Base-by-base conservation (phyloP, 257 asterid genomes). In the Fraxinus quadrangulata region DNA sequence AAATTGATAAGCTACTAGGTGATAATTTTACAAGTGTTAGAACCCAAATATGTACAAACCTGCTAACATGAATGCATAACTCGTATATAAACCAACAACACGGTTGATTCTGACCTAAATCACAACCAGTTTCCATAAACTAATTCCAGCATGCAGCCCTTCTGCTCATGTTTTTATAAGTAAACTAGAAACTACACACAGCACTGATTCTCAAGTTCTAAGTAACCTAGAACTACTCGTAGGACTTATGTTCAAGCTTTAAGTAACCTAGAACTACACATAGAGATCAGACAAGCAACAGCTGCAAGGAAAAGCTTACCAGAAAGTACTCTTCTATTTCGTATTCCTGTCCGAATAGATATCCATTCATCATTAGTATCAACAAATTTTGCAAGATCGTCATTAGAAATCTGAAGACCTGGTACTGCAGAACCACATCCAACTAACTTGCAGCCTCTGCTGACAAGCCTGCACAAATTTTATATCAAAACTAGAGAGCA, bases 281-380 rank as follows among this genome's bases (percentile, higher is more conserved):
- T 10, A 11, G 69, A 26, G n/a, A 24, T n/a, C 34, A 63, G 21
- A 78, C 21, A 40, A 78, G 72, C 39, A 59, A n/a, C 24, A 13
- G n/a, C 42, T 34, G 42, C 67, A 39, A 56, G 24, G 77, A 70
- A 31, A 75, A 21, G 67, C 78, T 71, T 45, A 86, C 91, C 89
- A 26, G 91, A 77, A 65, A 87, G 79, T 69, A 87, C 85, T 81
- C 87, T 84, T 61, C 91, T 82, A 67, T 83, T 85, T 37, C 86
- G 91, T 79, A 87, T 87, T 70, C 91, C 91, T 68, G 91, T 87
- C 26, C 91, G 36, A 63, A 63, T 31, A 11, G n/a, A 63, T 63
- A 63, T 63, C 69, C 69, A 63, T 26, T 63, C 36, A 63, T 63
- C 69, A 63, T 63, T 63, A 24, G 69, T 63, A 63, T 63, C 69